Evolutionary conservation across 306 rosid species (phyloP).

Genomic region (Spatholobus suberectus): DNA sequence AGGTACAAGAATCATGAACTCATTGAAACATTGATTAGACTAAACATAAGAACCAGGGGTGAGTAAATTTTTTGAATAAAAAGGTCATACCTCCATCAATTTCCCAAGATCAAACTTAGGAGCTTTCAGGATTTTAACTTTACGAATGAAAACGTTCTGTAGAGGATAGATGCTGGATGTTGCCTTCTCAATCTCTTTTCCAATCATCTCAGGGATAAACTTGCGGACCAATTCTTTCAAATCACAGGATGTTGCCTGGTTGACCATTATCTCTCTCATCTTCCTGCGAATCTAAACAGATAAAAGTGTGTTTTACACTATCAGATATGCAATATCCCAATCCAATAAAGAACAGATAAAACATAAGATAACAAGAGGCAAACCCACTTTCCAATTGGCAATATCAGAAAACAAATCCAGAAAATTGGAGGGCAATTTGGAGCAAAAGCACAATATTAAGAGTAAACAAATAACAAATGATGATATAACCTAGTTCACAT

Average conservation of each 20-base stretch:
- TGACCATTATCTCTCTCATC: conserved; percentile 89
- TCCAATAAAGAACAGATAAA: background rate
- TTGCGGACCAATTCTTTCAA: conserved; percentile 89
- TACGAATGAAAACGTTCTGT: conserved; percentile 85
- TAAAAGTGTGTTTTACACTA: background rate
- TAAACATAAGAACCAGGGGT: too few relatives aligned
- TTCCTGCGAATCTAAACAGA: conserved; percentile 78
- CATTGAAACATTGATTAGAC: background rate
- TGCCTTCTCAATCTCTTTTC: conserved; percentile 90
- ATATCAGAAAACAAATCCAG: background rate
- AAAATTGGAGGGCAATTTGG: background rate
- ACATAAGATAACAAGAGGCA: background rate
- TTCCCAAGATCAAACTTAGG: conserved; percentile 95
- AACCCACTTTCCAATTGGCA: background rate
- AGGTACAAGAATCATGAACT: background rate
- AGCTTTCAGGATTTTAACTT: conserved; percentile 94
- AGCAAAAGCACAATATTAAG: background rate
- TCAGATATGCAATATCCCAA: background rate
- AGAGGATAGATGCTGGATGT: conserved; percentile 84
- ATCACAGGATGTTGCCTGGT: conserved; percentile 82
- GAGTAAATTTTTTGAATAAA: background rate
- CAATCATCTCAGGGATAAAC: conserved; percentile 90
- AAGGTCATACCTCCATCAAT: conserved; percentile 81
- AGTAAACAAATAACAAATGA: background rate
- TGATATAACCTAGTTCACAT: background rate